phyloP scores from a whole-genome alignment of 768 basidiomycete genomes.

The Suillus plorans region DNA sequence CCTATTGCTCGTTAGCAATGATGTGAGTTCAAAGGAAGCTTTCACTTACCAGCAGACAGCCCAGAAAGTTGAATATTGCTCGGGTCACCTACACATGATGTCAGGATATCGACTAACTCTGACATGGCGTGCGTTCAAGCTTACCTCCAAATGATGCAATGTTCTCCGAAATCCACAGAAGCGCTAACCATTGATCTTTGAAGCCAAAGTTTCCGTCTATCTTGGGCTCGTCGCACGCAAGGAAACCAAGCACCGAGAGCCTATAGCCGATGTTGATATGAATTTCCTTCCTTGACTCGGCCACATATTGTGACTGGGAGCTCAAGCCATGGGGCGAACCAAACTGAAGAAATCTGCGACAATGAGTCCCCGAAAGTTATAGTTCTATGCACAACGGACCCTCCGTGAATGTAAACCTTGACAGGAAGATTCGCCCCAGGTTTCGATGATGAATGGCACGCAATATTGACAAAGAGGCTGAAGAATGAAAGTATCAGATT shows the following conservation, averaged over 20 bases:
- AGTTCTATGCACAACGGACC: slow-evolving; percentile 39
- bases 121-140: slow-evolving; percentile 5
- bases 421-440: slow-evolving; percentile 54
- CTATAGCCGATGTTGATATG: slow-evolving; percentile 80
- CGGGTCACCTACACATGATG: slow-evolving; percentile 48
- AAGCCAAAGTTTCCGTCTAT: slow-evolving; percentile 79
- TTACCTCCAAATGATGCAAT: slow-evolving; percentile 69
- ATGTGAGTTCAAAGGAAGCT: background rate
- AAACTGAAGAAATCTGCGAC: slow-evolving; percentile 68
- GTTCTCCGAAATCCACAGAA: slow-evolving; percentile 72
- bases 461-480: slow-evolving; percentile 68
- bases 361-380: background rate
- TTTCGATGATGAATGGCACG: slow-evolving; percentile 47
- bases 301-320: slow-evolving; percentile 65
- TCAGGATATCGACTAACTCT: background rate
- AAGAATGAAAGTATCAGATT: background rate
- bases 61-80: slow-evolving; percentile 62
- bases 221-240: slow-evolving; percentile 61
- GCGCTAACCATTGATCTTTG: slow-evolving; percentile 79
- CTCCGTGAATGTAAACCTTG: slow-evolving; percentile 77
- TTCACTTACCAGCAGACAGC: slow-evolving; percentile 61
- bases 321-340: slow-evolving; percentile 67
- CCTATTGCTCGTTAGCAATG: slow-evolving; percentile 35
- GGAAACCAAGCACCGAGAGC: slow-evolving; percentile 73
- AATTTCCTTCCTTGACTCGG: slow-evolving; percentile 63